These are phyloP conservation scores for Venturiaceae sp. DNA, from an alignment of 2,329 filamentous ascomycete genomes.

Conservation along the genomic window DNA sequence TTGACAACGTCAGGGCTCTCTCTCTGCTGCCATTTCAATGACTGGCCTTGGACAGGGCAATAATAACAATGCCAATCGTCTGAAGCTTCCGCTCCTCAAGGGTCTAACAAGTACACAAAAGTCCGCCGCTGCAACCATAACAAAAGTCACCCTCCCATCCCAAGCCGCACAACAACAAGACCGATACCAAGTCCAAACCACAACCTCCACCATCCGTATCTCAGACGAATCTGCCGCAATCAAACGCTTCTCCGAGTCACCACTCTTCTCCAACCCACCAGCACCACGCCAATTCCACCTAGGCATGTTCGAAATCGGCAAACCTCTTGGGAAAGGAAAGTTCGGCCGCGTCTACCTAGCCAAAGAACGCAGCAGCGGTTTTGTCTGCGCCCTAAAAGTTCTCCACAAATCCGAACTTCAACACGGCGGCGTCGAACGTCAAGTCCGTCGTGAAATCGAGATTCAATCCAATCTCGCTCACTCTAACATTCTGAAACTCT, in stretches of 20 bases:
- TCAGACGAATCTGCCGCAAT: conserved; percentile 23
- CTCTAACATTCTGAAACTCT: conserved; percentile 75
- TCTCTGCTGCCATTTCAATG: conserved; percentile 36
- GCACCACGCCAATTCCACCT: conserved; percentile 59
- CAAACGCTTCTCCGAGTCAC: conserved; percentile 42
- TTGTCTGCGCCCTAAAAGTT: conserved; percentile 80
- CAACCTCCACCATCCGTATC: conserved; percentile 27
- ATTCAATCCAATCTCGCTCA: conserved; percentile 83
- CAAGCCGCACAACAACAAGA: conserved; percentile 48
- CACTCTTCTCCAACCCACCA: conserved; percentile 21
- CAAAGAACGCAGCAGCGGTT: conserved; percentile 66
- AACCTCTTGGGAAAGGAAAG: conserved; percentile 77
- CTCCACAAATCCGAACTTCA: conserved; percentile 77
- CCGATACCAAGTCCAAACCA: conserved; percentile 17
- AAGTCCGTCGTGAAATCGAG: conserved; percentile 79
- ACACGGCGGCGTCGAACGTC: conserved; percentile 74
- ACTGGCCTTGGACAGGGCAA: conserved; percentile 35
- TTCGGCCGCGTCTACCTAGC: conserved; percentile 81
- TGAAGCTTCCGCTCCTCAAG: conserved; percentile 66
- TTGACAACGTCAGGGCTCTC: conserved; percentile 26
- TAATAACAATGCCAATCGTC: conserved; percentile 43
- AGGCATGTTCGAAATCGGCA: conserved; percentile 89
- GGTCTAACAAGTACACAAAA: conserved; percentile 42
- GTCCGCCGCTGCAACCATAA: conserved; percentile 41
- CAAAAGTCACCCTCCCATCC: conserved; percentile 58